Base-by-base conservation (phyloP, 495 filamentous ascomycete genomes). In the Penicillium silybi region DNA sequence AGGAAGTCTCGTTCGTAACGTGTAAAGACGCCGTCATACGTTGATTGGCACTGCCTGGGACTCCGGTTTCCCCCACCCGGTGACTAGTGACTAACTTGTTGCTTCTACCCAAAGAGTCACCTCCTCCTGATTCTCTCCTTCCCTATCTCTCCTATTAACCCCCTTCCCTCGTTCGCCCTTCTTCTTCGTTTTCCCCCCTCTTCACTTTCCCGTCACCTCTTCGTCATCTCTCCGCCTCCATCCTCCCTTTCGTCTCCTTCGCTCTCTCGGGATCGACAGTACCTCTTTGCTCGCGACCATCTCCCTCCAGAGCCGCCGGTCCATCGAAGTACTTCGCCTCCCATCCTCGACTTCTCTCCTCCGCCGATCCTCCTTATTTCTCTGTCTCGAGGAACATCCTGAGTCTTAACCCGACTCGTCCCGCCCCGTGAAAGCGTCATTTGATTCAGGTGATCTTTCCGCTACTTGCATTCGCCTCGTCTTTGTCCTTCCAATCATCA, bases 71-170 rank as follows among this genome's bases (percentile, higher is more conserved):
- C 37, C 37, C 37, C 37, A 39, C 37, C n/a, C 37, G n/a, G 35
- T 38, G 26, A 29, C 35, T n/a, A 17, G n/a, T 11, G 6, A 11
- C n/a, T 39, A 17, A 6, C 37, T 16, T 11, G 2, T n/a, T 39
- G 6, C 32, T 35, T 10, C n/a, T n/a, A 38, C 11, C 17, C 51
- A 25, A 47, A 54, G 48, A 17, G 23, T 11, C 15, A 45, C 32
- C 23, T 46, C 43, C 2, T 38, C 25, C n/a, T 39, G 16, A 39
- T 23, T 6, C 6, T 23, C 22, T 23, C 37, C 37, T 39, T 55
- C 53, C 50, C 55, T 53, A 56, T 39, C 60, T 56, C 67, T 63
- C 61, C 53, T 62, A 61, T 58, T 61, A 63, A 58, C 48, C 53
- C 50, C 52, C 59, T 58, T 61, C 52, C 53, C 42, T 62, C 60